These are phyloP conservation scores for Lodderomyces metapsilosis DNA, from an alignment of 1,139 yeast genomes.

Conservation along the genomic window DNA sequence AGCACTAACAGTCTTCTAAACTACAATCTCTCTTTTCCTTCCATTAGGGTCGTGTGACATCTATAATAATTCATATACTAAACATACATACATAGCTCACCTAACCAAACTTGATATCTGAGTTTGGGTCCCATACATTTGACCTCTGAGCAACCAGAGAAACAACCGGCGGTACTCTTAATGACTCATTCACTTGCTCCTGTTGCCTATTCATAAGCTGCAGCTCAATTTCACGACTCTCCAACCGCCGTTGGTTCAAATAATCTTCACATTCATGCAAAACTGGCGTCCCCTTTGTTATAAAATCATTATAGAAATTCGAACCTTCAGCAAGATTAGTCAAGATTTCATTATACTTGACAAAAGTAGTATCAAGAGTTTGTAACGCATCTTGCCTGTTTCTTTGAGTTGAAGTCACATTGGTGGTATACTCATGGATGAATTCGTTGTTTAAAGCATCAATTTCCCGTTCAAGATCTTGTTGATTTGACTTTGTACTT, in stretches of 20 bases:
- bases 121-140: constrained; percentile 33
- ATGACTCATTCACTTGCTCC: neutral
- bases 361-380: constrained; percentile 51
- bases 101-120: constrained; percentile 30
- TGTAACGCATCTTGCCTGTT: constrained; percentile 53
- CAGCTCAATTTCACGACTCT: constrained; percentile 34
- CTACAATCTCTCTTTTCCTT: no score
- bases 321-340: constrained; percentile 68
- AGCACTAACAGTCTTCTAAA: no score
- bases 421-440: constrained; percentile 17
- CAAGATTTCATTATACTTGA: constrained; percentile 54
- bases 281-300: constrained; percentile 47
- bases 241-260: constrained; percentile 51
- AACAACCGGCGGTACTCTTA: constrained; percentile 3
- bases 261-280: constrained; percentile 53
- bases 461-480: constrained; percentile 41
- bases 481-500: constrained; percentile 40
- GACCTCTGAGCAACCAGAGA: constrained; percentile 14
- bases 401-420: constrained; percentile 23
- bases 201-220: neutral
- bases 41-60: no score
- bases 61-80: no score
- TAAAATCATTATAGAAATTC: constrained; percentile 65
- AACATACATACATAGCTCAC: no score
- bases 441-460: constrained; percentile 41